These are phyloP conservation scores for Clathrospora elynae DNA, from an alignment of 2,329 filamentous ascomycete species.

Conservation along the genomic window DNA sequence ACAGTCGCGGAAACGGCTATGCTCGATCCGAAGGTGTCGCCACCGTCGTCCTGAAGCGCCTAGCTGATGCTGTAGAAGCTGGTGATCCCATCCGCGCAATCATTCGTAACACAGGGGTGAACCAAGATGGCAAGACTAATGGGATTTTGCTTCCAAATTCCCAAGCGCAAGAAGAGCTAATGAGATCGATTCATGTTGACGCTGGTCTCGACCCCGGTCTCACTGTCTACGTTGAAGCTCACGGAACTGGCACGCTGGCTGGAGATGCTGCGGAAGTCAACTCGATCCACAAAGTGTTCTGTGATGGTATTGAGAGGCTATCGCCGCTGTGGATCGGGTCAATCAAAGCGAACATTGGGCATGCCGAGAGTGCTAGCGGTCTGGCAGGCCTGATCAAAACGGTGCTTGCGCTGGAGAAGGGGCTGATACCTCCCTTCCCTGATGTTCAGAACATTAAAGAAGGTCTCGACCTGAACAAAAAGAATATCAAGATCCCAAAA, in stretches of 20 bases:
- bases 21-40: conserved; percentile 36
- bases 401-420: too few relatives aligned
- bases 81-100: conserved; percentile 35
- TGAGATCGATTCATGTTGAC: not conserved
- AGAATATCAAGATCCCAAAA: conserved; percentile 1
- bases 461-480: too few relatives aligned
- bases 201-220: conserved; percentile 3
- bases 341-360: too few relatives aligned
- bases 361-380: too few relatives aligned
- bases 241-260: not conserved
- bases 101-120: conserved; percentile 27
- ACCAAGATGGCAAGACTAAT: conserved; percentile 22
- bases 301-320: not conserved
- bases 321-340: conserved; percentile 3
- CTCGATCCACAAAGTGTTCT: not conserved
- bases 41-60: conserved; percentile 33
- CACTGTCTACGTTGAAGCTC: conserved; percentile 12
- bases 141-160: conserved; percentile 41
- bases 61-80: conserved; percentile 29
- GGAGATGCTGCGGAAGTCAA: not conserved
- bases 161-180: conserved; percentile 26
- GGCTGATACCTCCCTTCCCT: too few relatives aligned
- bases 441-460: too few relatives aligned
- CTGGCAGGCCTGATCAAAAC: too few relatives aligned
- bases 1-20: conserved; percentile 34